Evolutionary conservation across 352 stramenopile genomes (phyloP).

Genomic region (Phytophthora niederhauseri): DNA sequence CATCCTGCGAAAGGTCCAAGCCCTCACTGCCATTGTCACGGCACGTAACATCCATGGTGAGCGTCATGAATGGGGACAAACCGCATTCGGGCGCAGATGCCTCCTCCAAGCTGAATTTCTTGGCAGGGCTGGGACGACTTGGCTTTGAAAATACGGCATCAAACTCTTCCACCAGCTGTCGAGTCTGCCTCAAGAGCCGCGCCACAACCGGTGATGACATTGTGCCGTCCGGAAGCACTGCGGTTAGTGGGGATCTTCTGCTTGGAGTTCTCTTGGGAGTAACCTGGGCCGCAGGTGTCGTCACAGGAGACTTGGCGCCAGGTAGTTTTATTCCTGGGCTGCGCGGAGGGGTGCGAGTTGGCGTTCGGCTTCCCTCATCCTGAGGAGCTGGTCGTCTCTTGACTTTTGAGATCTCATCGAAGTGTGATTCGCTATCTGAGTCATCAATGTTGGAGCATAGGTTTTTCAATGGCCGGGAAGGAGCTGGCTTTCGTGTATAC

Average conservation of each 20-base stretch:
- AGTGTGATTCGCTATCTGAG: conserved; percentile 31
- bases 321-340: conserved; percentile 8
- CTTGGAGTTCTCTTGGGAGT: conserved; percentile 6
- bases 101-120: conserved; percentile 6
- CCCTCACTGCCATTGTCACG: conserved; percentile 22
- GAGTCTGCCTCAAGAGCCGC: conserved; percentile 34
- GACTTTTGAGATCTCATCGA: not conserved
- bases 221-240: conserved; percentile 19
- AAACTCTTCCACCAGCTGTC: conserved; percentile 38
- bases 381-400: not conserved
- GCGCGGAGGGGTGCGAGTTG: conserved; percentile 9
- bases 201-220: conserved; percentile 31
- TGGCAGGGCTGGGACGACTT: conserved; percentile 3
- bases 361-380: conserved; percentile 10
- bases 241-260: conserved; percentile 6
- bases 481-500: not conserved
- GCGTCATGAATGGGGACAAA: conserved; percentile 14
- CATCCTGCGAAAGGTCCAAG: conserved; percentile 24
- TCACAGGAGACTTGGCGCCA: not conserved
- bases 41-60: conserved; percentile 36
- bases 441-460: conserved; percentile 56
- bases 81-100: not conserved
- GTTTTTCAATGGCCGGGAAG: conserved; percentile 35
- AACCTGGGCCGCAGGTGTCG: conserved; percentile 1
- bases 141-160: conserved; percentile 26